These are phyloP conservation scores for Drosera capensis DNA, from an alignment of 148 eudicot species.

Conservation along the genomic window DNA sequence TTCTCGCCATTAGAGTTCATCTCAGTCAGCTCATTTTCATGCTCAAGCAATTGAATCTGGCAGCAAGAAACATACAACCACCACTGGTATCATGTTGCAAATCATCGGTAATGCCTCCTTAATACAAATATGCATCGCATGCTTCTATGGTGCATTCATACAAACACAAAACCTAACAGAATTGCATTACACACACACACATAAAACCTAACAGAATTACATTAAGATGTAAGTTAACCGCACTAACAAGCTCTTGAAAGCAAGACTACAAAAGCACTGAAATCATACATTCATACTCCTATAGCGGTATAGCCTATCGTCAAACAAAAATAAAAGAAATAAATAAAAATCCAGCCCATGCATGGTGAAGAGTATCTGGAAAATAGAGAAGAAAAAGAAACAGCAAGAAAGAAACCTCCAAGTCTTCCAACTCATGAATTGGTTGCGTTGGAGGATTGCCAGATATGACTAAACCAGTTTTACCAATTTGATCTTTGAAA, in stretches of 20 bases:
- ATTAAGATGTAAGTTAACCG: too few species aligned
- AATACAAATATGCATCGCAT: too few species aligned
- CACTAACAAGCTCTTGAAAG: too few species aligned
- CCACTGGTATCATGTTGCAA: background rate
- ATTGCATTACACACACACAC: too few species aligned
- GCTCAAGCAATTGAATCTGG: constrained; percentile 74
- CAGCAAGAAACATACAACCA: constrained; percentile 7
- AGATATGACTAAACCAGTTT: constrained; percentile 57
- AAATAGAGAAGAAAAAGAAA: constrained; percentile 5
- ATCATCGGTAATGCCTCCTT: background rate
- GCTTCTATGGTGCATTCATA: too few species aligned
- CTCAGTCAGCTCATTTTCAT: constrained; percentile 89
- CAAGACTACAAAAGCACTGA: background rate
- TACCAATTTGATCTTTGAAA: constrained; percentile 88
- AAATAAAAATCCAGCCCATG: too few species aligned
- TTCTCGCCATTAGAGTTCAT: constrained; percentile 85
- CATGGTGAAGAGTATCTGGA: background rate
- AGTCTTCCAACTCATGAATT: constrained; percentile 66
- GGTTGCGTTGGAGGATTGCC: constrained; percentile 51
- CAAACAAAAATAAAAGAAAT: too few species aligned
- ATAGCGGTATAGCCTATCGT: too few species aligned
- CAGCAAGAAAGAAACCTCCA: constrained; percentile 50
- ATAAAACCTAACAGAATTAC: too few species aligned
- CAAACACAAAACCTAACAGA: too few species aligned
- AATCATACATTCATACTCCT: background rate